Base-by-base conservation (phyloP, 768 basidiomycete genomes). In the Brasilioporus rufonigricans region DNA sequence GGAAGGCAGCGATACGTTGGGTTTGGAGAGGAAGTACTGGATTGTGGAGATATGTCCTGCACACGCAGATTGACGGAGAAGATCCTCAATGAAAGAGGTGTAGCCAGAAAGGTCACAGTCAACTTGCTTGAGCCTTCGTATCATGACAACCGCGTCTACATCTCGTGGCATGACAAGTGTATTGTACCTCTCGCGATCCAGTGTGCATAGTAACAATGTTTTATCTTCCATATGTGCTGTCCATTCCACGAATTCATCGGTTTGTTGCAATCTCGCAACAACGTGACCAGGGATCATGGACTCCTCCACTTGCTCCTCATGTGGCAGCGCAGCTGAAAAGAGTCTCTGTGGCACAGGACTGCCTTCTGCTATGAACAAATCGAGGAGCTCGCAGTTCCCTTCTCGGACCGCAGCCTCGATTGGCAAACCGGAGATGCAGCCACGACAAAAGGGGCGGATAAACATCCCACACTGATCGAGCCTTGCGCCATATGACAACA, bases 221-320 rank as follows among this genome's bases (percentile, higher is more conserved):
- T 47, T 6, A 3, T 57, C 38, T 13, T 0, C 13, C 0, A 29
- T 7, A 4, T 19, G 8, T 2, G 5, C 4, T 5, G 48, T 40
- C 58, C 61, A 62, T 43, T 62, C 60, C 4, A 29, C 58, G 7
- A 61, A 61, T n/a, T 61, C 38, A 11, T 59, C 58, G 5, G 60
- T 56, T 29, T 59, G 58, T 9, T 59, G 18, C 3, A 62, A 21
- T 4, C 23, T 55, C 9, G 49, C 13, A 6, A 45, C 12, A 9
- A 49, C 12, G 18, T 6, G 16, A 32, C 18, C 13, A 18, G 24
- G 13, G n/a, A 26, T 38, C 1, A 2, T 10, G 18, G 4, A 4
- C 13, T 18, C 24, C 9, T 9, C 9, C 4, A 29, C 5, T 29
- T 29, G 27, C 27, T 5, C 4, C 4, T 29, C 27, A 9, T 29